Evolutionary conservation across 345 rosid species (phyloP), one percentile per base, ranked within the genome.

Genomic region (Eutrema heterophyllum): DNA sequence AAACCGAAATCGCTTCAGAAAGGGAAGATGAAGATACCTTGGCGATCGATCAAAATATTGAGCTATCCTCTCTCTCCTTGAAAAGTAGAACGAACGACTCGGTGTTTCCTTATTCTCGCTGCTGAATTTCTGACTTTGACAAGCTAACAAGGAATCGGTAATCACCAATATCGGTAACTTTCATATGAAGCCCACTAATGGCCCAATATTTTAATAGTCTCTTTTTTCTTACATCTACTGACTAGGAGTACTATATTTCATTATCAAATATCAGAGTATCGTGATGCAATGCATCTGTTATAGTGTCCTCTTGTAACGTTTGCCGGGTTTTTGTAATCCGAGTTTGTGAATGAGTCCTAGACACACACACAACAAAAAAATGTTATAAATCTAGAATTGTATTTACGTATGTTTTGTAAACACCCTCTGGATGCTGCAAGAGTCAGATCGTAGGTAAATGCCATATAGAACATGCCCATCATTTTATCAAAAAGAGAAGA

Each of bases 21-120:
- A 30, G 39, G 24, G 63, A 57, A 39, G 4, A 64, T 21, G 49
- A 52, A 43, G 50, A 71, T 43, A 77, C 77, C 81, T 71, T 3
- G 63, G 3, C 32, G 58, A 50, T 57, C n/a, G 67, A 77, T 59
- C 48, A 58, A 26, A 40, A 0, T 0, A 46, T 50, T 32, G 35
- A 71, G 69, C 52, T 58, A 21, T 21, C 24, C 24, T 48, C 4
- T 26, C 15, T 71, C 26, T 16, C 30, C 36, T 71, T 51, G 41
- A 57, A 65, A 70, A 64, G 76, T 70, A 40, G 49, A 50, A 49
- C 41, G 33, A 49, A 64, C 39, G 41, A 33, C 16, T 35, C 27
- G 66, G 0, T 26, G 10, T 68, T 75, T 40, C 56, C 36, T 29
- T 50, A 5, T 52, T 18, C 58, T 49, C 14, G 62, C 43, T 38